Evolutionary conservation across 176 grass and related monocot genomes (phyloP), one percentile per base, ranked within the genome.

Genomic region (Melocanna baccifera): DNA sequence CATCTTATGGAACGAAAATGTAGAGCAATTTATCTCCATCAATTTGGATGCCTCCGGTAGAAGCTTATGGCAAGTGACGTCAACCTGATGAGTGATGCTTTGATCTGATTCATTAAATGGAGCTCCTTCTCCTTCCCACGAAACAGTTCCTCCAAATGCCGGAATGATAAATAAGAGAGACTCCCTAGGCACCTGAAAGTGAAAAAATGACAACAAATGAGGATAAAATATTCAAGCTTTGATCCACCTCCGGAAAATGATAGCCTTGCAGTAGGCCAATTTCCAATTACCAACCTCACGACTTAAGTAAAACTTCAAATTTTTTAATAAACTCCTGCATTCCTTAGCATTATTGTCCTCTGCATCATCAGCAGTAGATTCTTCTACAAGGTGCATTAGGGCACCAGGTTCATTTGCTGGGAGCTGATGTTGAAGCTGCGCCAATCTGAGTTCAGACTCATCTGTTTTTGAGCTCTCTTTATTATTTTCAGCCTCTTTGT

Each of bases 351-450:
- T 79, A 8, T 75, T 16, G 1, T 99, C 91, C 7, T 89, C 88
- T 59, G 78, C 81, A 56, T 94, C 96, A 79, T 53, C 81, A 75
- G 47, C 82, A 87, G 77, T 83, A 20, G 89, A 83, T 87, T 99
- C 93, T 82, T 94, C 93, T 53, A 99, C 70, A 75, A 99, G 91
- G 86, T 96, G 87, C 96, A 99, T 99, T 58, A 99, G 82, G 11
- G 93, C 81, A 66, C 96, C 96, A 80, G 93, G 93, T 91, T 99
- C 96, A 79, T 99, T 99, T 83, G 89, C 53, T 48, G 91, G 89
- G 77, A 96, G 91, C 71, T 99, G 96, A 78, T 94, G 89, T 67
- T 96, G 96, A 67, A 99, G 93, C 64, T 94, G 93, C 73, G 96
- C 96, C 39, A 98, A 88, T 88, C 89, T 89, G 50, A 99, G 89